Evolutionary conservation across 2,329 filamentous ascomycete species (phyloP).

Genomic region (Aspergillus oerlinghausenensis): DNA sequence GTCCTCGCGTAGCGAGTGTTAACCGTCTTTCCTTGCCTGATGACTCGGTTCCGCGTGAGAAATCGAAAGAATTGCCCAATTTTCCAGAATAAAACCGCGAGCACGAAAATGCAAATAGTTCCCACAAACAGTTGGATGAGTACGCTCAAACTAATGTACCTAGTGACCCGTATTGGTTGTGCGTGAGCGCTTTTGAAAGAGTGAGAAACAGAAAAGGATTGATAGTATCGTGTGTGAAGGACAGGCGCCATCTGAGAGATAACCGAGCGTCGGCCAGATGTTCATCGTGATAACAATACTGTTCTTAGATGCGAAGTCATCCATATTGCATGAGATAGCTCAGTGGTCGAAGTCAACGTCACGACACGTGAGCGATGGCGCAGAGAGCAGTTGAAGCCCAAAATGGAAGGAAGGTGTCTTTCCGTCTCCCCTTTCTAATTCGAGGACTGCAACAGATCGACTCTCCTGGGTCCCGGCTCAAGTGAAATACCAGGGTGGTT

Average conservation of each 20-base stretch:
- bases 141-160: constrained; percentile 25
- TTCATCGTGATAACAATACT: constrained; percentile 21
- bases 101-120: constrained; percentile 35
- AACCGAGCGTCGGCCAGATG: constrained; percentile 3
- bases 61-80: constrained; percentile 32
- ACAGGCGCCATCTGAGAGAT: constrained; percentile 28
- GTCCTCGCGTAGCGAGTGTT: constrained; percentile 35
- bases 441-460: not conserved
- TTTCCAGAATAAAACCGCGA: constrained; percentile 38
- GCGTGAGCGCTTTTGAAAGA: constrained; percentile 21
- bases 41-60: constrained; percentile 31
- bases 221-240: constrained; percentile 21
- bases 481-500: too few relatives aligned
- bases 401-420: not conserved
- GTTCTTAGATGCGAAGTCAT: not conserved
- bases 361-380: not conserved
- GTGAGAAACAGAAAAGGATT: constrained; percentile 21
- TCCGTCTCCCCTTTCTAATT: not conserved
- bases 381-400: not conserved
- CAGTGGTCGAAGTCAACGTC: not conserved
- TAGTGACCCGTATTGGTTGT: constrained; percentile 18
- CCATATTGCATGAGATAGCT: not conserved
- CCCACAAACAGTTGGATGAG: constrained; percentile 33
- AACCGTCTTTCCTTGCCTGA: constrained; percentile 26
- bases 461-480: too few relatives aligned